Evolutionary conservation across 2,329 filamentous ascomycete species (phyloP), one percentile per base, ranked within the genome.

Genomic region (Coccinonectria pachysandricola): DNA sequence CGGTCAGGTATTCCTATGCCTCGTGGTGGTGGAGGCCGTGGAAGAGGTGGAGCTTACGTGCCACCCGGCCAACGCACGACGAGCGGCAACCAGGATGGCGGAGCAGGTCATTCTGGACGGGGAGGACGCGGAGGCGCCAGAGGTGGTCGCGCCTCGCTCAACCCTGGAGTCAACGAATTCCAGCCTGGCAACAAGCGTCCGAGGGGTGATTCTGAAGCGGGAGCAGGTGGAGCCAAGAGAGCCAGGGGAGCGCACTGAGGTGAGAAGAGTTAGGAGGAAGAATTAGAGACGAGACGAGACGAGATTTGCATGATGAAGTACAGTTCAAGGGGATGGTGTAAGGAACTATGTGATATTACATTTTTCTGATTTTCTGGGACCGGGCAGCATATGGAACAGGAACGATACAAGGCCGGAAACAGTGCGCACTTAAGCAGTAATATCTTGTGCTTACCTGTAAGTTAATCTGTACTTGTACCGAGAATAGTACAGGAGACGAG

Each of bases 121-220:
- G 49, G 57, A 24, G 52, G 54, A 23, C 57, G 66, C 22, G 63
- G 65, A 14, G 61, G 56, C 23, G 45, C 39, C 10, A 40, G 57
- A 20, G 57, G 57, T 13, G 54, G 59, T 16, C 57, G 64, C 12
- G 52, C 52, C 8, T 29, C 54, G 32, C 8, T 75, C 40, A 75
- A 69, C 37, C 60, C 64, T 1, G 53, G 53, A 8, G 70, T 65
- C 7, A 56, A 62, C 24, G 73, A 75, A 30, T 67, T 72, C 39
- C 69, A 72, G 21, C 64, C 66, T 7, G 68, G 70, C 4, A 68
- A 61, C 38, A 75, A 75, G 52, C 59, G 71, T 15, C 61, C 67
- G 9, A 57, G 71, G 27, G 68, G 72, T 24, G 71, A 75, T 28
- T 56, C 53, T 1, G 59, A 62, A 26, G 49, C 37, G 12, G 57